Conservation (phyloP, 75 land plant genomes). For the Sequoia sempervirens region DNA sequence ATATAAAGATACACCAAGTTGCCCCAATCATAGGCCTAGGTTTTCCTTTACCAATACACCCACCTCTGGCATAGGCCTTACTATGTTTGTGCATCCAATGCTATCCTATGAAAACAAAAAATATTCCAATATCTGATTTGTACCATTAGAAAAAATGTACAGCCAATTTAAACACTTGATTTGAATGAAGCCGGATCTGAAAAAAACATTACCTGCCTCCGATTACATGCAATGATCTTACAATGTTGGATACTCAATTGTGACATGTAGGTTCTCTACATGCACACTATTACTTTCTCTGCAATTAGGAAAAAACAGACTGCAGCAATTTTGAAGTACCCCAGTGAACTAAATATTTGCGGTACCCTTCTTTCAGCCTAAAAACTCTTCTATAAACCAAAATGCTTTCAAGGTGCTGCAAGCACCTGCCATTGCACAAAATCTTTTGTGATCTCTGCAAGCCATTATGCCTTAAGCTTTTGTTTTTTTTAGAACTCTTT, state of each 20-base stretch:
- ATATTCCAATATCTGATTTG: neutral
- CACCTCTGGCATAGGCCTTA: too few species aligned
- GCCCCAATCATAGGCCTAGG: neutral
- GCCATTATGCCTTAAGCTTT: neutral
- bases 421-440: neutral
- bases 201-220: slow-evolving; percentile 6
- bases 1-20: neutral
- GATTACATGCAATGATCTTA: neutral
- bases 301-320: neutral
- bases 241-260: slow-evolving; percentile 2
- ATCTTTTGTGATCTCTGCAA: neutral
- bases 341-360: too few species aligned
- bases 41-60: too few species aligned
- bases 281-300: slow-evolving; percentile 4
- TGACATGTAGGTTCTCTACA: neutral
- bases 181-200: slow-evolving; percentile 4
- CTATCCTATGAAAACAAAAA: neutral
- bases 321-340: neutral
- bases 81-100: neutral
- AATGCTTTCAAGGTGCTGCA: neutral
- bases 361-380: neutral
- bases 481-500: neutral
- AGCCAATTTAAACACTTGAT: neutral
- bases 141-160: neutral
- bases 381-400: neutral